Evolutionary conservation across 768 basidiomycete species (phyloP), one percentile per base, ranked within the genome.

Genomic region (Hygrocybe coccinea): DNA sequence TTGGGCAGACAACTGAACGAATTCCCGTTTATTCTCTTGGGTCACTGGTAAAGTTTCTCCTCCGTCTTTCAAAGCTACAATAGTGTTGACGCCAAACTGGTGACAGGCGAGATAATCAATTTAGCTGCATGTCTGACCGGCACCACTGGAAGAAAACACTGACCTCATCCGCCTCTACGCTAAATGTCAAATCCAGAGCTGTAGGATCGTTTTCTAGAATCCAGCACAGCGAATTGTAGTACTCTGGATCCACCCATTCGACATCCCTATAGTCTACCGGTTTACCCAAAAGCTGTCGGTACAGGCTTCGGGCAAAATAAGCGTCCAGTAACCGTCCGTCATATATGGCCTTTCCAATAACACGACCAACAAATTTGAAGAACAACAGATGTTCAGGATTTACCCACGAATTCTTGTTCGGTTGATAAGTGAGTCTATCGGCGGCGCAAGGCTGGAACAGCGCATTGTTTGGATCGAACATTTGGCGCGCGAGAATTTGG

Each of bases 391-490:
- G 95, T 63, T 98, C 95, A 1, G 89, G 89, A 67, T 98, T 98
- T 66, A 97, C 89, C 81, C 84, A 86, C 2, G 91, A 92, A 56
- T 91, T 87, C 67, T 91, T 89, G 75, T 93, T 92, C 1, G 95
- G 95, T 70, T 98, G 97, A 65, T 98, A 99, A 1, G 95, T 97
- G 51, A 91, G 80, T 63, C 86, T 84, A 70, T 97, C 97, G 3
- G 93, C 95, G 0, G 93, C 94, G 67, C 93, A 97, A 15, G 97
- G 95, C 67, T 98, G 93, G 83, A 99, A 99, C 24, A 98, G 80
- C 4, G 94, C 95, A 63, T 97, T 97, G 73, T 95, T 92, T 22
- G 97, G 95, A 69, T 99, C 93, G 73, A 99, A 99, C 89, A 99
- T 99, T 69, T 97, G 94, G 50, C 94, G 82, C 1, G 97, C 95